phyloP scores from a whole-genome alignment of 441 rosid genomes.

The Cnidoscolus chayamansa region DNA sequence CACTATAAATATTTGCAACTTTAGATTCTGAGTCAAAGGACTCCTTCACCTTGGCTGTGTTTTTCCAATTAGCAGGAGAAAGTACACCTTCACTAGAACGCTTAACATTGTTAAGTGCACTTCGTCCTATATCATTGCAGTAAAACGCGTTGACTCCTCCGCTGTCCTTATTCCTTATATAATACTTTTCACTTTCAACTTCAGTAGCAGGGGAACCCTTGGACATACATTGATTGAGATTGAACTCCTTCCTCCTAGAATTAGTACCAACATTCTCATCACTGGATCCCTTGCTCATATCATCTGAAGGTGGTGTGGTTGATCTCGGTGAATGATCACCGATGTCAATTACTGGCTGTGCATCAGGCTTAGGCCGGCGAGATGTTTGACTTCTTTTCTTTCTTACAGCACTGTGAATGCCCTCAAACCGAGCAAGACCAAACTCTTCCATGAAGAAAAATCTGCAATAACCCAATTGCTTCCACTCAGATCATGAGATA shows the following conservation, averaged over 20 bases:
- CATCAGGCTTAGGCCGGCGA: constrained; percentile 71
- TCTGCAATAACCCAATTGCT: constrained; percentile 16
- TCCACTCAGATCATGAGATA: constrained; percentile 20
- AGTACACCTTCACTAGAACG: constrained; percentile 71
- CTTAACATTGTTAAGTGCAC: constrained; percentile 31
- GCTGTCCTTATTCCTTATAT: constrained; percentile 31
- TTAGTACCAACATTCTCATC: constrained; percentile 56
- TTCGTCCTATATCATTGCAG: constrained; percentile 37
- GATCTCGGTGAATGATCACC: constrained; percentile 37
- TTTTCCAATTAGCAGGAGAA: constrained; percentile 73
- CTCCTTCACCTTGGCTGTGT: constrained; percentile 27
- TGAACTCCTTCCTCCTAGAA: constrained; percentile 62
- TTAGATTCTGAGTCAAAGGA: constrained; percentile 24
- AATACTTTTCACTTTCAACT: constrained; percentile 29
- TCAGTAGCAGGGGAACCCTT: constrained; percentile 42
- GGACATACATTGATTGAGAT: constrained; percentile 58
- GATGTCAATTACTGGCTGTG: constrained; percentile 32
- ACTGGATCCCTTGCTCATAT: constrained; percentile 54
- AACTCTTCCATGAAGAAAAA: constrained; percentile 51
- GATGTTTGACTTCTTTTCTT: constrained; percentile 63
- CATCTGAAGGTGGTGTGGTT: constrained; percentile 43
- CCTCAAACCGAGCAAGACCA: constrained; percentile 33
- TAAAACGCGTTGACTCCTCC: constrained; percentile 37
- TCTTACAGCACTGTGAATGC: constrained; percentile 44
- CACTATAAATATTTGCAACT: constrained; percentile 23